These are phyloP conservation scores for Paracoccidioides lutzii DNA, from an alignment of 2,329 filamentous ascomycete species.

Conservation along the genomic window DNA sequence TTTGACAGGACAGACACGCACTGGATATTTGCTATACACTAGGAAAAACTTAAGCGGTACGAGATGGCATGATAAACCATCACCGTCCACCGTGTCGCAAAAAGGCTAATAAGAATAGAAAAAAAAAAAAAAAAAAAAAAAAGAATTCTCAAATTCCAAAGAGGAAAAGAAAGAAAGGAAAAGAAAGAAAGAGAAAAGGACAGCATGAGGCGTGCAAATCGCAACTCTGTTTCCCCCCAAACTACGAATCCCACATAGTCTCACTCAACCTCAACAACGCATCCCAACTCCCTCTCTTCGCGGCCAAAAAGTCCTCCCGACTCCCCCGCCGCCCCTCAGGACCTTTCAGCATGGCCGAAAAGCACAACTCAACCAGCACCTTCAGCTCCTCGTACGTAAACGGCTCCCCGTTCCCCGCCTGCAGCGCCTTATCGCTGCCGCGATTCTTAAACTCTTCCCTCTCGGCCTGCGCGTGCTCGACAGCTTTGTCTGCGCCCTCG, in stretches of 20 bases:
- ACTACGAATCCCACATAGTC: conserved; percentile 31
- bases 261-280: conserved; percentile 33
- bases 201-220: not conserved
- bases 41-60: too few relatives aligned
- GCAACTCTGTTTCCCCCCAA: not conserved
- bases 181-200: not conserved
- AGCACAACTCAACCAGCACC: conserved; percentile 34
- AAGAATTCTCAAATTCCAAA: too few relatives aligned
- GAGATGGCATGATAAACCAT: too few relatives aligned
- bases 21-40: too few relatives aligned
- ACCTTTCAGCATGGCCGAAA: conserved; percentile 30
- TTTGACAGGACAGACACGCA: too few relatives aligned
- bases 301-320: conserved; percentile 34
- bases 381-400: conserved; percentile 36
- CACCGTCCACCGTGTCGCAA: too few relatives aligned
- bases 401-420: conserved; percentile 29
- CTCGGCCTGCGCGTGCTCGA: conserved; percentile 33
- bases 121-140: too few relatives aligned
- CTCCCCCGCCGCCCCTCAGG: conserved; percentile 31
- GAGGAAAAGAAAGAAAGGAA: not conserved
- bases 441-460: conserved; percentile 25
- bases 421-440: conserved; percentile 22
- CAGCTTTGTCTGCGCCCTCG: conserved; percentile 32
- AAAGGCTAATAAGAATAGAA: too few relatives aligned
- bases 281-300: conserved; percentile 34